Conservation (phyloP, 306 rosid species). For the Fragaria iinumae region DNA sequence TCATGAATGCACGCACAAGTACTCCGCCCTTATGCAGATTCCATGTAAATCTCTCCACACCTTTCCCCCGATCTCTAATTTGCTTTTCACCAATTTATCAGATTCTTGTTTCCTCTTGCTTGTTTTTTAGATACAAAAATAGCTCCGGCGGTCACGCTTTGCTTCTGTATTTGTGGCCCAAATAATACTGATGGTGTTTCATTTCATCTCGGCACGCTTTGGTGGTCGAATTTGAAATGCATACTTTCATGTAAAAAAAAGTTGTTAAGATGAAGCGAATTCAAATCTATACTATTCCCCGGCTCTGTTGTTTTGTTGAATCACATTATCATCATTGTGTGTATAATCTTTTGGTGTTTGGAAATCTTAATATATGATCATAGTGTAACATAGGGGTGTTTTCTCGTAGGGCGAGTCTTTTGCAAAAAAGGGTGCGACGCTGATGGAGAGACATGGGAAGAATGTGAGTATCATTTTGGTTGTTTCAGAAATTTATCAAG, state of each 20-base stretch:
- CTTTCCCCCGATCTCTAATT: constrained; percentile 16
- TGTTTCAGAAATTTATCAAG: neutral
- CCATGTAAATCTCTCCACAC: constrained; percentile 46
- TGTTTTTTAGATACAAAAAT: too few species aligned
- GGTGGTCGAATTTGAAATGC: neutral
- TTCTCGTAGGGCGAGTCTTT: constrained; percentile 77
- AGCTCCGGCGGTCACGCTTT: too few species aligned
- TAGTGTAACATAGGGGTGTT: constrained; percentile 9
- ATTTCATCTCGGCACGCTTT: neutral
- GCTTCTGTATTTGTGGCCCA: neutral
- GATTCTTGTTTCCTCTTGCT: neutral
- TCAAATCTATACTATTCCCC: too few species aligned
- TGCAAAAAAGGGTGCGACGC: constrained; percentile 91
- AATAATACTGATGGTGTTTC: neutral
- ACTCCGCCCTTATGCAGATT: constrained; percentile 67
- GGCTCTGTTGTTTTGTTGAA: neutral
- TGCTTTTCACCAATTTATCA: neutral
- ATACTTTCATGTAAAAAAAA: neutral
- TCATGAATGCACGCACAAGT: constrained; percentile 70
- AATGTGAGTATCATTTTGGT: constrained; percentile 51
- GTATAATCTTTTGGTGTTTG: too few species aligned
- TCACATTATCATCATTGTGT: neutral
- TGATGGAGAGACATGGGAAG: constrained; percentile 76
- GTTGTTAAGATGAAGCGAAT: neutral
- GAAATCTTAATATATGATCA: neutral